Evolutionary conservation across 345 rosid species (phyloP), one percentile per base, ranked within the genome.

Genomic region (Passiflora organensis): DNA sequence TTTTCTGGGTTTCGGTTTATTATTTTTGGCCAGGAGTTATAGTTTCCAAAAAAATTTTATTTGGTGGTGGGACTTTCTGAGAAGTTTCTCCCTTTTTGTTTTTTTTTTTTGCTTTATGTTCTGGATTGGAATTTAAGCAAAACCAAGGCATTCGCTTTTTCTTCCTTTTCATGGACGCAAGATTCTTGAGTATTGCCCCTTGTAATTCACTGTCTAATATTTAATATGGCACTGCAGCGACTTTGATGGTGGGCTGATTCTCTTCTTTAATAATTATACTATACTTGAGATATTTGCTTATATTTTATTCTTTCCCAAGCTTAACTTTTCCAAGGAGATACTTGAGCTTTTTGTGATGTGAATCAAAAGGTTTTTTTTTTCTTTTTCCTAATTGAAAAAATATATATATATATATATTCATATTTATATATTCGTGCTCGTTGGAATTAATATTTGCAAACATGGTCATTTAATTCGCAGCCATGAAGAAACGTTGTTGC

Each of bases 401-500:
- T n/a, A n/a, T n/a, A n/a, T n/a, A n/a, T n/a, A n/a, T n/a, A n/a
- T n/a, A n/a, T n/a, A n/a, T n/a, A n/a, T n/a, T n/a, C n/a, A n/a
- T n/a, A n/a, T n/a, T 23, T 53, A 20, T 37, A 46, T 8, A 43
- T 45, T 2, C 18, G 48, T 8, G 22, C 51, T 51, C 53, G 18
- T 34, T 43, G 56, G 52, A 22, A 63, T 49, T 61, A 39, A 50
- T 58, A 13, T 58, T 39, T 52, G 48, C 25, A 28, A 65, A 55
- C 37, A 59, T 68, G 50, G 58, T 14, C 22, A 65, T 73, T 72
- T 61, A 6, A 48, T 62, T 68, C 57, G 32, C 86, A 91, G 97
- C 88, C 53, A 80, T 87, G 97, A 87, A 85, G 82, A 91, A 87
- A 66, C 75, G 83, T 63, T 72, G 62, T 71, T 34, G 72, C 32